Conservation (phyloP, 2,329 filamentous ascomycete species). For the Botryotinia convoluta region DNA sequence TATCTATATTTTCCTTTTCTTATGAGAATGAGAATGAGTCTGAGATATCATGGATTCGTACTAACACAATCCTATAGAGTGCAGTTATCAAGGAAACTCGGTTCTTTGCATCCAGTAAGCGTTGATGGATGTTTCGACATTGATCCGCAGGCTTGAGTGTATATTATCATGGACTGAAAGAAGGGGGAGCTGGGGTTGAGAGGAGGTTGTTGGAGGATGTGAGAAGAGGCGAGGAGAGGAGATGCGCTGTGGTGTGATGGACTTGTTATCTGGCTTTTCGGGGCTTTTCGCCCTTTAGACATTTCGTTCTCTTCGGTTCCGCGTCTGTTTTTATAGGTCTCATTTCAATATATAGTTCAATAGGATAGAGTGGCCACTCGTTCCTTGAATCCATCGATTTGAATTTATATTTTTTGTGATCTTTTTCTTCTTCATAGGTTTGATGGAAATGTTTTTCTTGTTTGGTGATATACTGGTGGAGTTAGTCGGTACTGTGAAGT, state of each 20-base stretch:
- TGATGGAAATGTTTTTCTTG: fast-evolving
- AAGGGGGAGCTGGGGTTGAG: no score
- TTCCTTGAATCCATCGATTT: neutral
- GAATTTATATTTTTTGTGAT: neutral
- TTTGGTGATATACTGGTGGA: neutral
- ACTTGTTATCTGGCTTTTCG: neutral
- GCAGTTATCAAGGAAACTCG: neutral
- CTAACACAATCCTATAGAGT: neutral
- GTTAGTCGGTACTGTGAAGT: neutral
- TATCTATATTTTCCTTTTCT: no score
- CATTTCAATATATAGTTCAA: neutral
- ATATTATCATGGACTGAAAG: no score
- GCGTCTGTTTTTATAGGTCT: neutral
- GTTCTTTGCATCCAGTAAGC: neutral
- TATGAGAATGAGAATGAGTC: no score
- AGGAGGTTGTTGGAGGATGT: neutral
- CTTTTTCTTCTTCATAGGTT: neutral
- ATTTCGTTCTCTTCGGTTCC: neutral
- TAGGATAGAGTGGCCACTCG: neutral
- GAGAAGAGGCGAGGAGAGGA: neutral
- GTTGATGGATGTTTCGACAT: no score
- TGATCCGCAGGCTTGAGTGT: no score
- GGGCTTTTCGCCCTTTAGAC: neutral
- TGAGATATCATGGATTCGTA: neutral
- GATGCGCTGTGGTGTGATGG: neutral